These are phyloP conservation scores for Chrysoporthe puriensis DNA, from an alignment of 2,329 filamentous ascomycete species.

Conservation along the genomic window DNA sequence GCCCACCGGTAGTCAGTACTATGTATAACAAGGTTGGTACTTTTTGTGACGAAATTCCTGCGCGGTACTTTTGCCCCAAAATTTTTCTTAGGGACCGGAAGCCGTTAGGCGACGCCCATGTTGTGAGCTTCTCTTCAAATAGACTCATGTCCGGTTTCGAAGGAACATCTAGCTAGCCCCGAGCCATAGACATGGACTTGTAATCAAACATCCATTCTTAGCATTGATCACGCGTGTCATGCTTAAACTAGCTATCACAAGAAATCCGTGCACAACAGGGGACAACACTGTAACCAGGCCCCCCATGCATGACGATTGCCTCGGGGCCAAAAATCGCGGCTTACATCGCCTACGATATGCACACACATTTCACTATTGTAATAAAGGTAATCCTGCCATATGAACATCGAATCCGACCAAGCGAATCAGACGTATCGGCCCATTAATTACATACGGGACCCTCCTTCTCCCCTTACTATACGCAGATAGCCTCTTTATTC, in stretches of 20 bases:
- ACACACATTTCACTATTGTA: not conserved
- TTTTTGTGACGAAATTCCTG: not conserved
- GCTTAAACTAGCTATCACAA: not conserved
- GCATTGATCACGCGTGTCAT: not conserved
- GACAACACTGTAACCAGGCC: not conserved
- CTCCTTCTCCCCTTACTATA: conserved; percentile 1
- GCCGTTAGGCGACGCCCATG: not conserved
- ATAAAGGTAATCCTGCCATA: not conserved
- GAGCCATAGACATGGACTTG: not conserved
- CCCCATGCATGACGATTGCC: not conserved
- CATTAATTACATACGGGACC: not conserved
- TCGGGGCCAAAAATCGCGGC: not conserved
- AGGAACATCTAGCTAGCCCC: too few relatives aligned
- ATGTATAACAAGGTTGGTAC: not conserved
- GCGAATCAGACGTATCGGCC: not conserved
- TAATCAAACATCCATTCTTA: not conserved
- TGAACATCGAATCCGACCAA: not conserved
- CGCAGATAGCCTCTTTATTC: not conserved
- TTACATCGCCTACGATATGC: not conserved
- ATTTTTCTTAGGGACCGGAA: not conserved
- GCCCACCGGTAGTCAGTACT: not conserved
- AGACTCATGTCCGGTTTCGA: not conserved
- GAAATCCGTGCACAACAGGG: not conserved
- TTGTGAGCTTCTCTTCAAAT: not conserved
- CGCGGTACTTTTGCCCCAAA: not conserved